These are phyloP conservation scores for Teunomyces cretensis DNA, from an alignment of 805 yeast species.

Conservation along the genomic window DNA sequence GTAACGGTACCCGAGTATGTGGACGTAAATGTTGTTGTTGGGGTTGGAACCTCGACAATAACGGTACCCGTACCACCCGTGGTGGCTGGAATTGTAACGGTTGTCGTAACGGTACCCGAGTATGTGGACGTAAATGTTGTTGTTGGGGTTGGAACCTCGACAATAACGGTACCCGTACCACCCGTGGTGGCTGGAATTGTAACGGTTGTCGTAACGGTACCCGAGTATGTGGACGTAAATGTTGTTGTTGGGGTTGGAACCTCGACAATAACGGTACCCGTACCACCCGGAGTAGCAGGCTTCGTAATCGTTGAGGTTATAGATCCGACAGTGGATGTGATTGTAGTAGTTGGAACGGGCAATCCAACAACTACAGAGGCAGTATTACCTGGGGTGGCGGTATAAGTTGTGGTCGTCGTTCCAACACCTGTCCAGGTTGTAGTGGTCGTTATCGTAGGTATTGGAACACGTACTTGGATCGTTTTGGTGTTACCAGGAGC, in stretches of 20 bases:
- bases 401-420: conserved; percentile 12
- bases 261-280: conserved; percentile 13
- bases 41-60: conserved; percentile 9
- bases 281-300: conserved; percentile 8
- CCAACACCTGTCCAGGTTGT: conserved; percentile 9
- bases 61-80: conserved; percentile 11
- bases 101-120: conserved; percentile 9
- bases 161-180: conserved; percentile 11
- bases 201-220: conserved; percentile 6
- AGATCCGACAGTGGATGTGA: conserved; percentile 8
- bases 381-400: conserved; percentile 16
- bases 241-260: conserved; percentile 11
- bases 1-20: conserved; percentile 3
- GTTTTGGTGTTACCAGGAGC: conserved; percentile 10
- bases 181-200: conserved; percentile 1
- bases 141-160: conserved; percentile 15
- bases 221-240: conserved; percentile 7
- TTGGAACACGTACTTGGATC: neutral
- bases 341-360: conserved; percentile 14
- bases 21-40: neutral
- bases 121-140: conserved; percentile 14
- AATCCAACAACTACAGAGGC: conserved; percentile 22
- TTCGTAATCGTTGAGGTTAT: conserved; percentile 8
- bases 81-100: conserved; percentile 7
- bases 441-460: conserved; percentile 10